Evolutionary conservation across 2,329 filamentous ascomycete species (phyloP).

Genomic region (Penicillium occitanis): DNA sequence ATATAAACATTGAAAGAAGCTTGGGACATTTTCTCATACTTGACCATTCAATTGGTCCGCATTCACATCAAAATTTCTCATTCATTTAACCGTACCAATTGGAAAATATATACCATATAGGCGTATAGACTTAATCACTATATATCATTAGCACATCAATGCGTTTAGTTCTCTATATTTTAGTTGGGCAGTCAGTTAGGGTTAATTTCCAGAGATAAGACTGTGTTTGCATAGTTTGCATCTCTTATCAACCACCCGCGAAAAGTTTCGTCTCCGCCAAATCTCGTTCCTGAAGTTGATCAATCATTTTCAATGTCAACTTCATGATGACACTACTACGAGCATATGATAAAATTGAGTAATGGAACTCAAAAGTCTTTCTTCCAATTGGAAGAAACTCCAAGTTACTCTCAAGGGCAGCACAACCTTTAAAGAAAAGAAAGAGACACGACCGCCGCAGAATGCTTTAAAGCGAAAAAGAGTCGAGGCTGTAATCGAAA

Average conservation of each 20-base stretch:
- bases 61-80: background rate
- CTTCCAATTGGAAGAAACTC: conserved; percentile 54
- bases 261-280: conserved; percentile 16
- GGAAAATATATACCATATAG: background rate
- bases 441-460: conserved; percentile 29
- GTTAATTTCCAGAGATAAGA: background rate
- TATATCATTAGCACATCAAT: background rate
- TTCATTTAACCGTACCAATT: background rate
- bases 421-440: conserved; percentile 29
- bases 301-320: background rate
- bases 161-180: background rate
- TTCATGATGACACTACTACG: conserved; percentile 6
- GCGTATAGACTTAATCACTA: background rate
- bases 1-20: background rate
- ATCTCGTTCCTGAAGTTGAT: background rate
- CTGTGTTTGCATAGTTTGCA: conserved; percentile 21
- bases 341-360: background rate
- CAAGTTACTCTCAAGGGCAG: conserved; percentile 46
- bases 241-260: conserved; percentile 12
- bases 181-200: background rate
- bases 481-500: conserved; percentile 24
- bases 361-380: conserved; percentile 48
- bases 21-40: background rate
- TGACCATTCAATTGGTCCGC: background rate
- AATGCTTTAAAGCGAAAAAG: conserved; percentile 39